Evolutionary conservation across 768 basidiomycete species (phyloP).

Genomic region (Mycena alexandri): DNA sequence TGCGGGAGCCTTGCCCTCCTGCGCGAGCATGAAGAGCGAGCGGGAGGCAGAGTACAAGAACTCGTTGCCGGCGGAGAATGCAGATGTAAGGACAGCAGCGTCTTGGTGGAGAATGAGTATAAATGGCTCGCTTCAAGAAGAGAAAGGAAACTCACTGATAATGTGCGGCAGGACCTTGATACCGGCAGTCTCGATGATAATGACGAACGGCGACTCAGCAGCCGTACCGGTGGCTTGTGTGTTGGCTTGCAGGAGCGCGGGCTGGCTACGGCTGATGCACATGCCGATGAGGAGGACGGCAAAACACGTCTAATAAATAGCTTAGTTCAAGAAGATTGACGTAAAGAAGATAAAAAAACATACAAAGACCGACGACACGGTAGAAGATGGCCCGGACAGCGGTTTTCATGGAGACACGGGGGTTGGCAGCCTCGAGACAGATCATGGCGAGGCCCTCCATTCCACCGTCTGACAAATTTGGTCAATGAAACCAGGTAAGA

Average conservation of each 20-base stretch:
- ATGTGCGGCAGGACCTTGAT: conserved; percentile 61
- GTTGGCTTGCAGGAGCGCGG: conserved; percentile 33
- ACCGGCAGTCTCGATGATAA: conserved; percentile 57
- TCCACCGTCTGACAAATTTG: conserved; percentile 51
- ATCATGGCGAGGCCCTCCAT: conserved; percentile 54
- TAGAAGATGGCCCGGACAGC: conserved; percentile 57
- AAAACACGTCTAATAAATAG: conserved; percentile 46
- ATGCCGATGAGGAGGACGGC: conserved; percentile 55
- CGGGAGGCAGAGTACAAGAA: conserved; percentile 65
- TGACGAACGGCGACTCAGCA: conserved; percentile 54
- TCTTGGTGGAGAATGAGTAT: conserved; percentile 25
- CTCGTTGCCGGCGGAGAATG: conserved; percentile 68
- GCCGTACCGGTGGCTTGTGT: conserved; percentile 42
- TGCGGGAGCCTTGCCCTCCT: conserved; percentile 61
- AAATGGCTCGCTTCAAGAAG: neutral
- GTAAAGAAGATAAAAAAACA: neutral
- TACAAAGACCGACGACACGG: conserved; percentile 47
- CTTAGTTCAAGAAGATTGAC: neutral
- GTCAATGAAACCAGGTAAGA: neutral
- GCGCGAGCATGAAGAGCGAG: conserved; percentile 66
- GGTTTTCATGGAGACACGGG: conserved; percentile 55
- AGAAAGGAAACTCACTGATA: conserved; percentile 42
- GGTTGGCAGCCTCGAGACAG: conserved; percentile 55
- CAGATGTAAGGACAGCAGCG: conserved; percentile 61
- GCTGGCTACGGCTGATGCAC: conserved; percentile 53